Evolutionary conservation across 1,139 yeast genomes (phyloP).

Genomic region (Yamadazyma dushanensis): DNA sequence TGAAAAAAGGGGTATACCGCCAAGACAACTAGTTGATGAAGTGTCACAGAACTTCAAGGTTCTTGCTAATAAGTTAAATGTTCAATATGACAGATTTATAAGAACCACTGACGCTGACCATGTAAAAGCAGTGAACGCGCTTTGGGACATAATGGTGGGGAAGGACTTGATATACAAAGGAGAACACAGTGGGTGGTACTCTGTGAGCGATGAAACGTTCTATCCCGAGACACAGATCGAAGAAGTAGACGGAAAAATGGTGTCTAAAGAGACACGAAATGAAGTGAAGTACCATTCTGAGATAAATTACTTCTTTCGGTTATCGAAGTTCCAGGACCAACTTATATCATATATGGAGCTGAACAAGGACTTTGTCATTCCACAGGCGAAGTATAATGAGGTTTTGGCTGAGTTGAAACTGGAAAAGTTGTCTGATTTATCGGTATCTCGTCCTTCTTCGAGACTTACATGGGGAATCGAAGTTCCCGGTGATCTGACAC

Average conservation of each 20-base stretch:
- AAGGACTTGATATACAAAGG: constrained; percentile 79
- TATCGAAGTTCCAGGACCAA: constrained; percentile 57
- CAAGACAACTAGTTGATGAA: constrained; percentile 71
- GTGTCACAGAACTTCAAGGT: constrained; percentile 63
- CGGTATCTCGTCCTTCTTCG: constrained; percentile 78
- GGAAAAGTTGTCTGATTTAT: constrained; percentile 59
- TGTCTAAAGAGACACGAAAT: constrained; percentile 74
- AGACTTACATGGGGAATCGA: constrained; percentile 87
- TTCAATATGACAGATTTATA: constrained; percentile 74
- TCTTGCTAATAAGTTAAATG: constrained; percentile 56
- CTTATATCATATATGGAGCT: constrained; percentile 50
- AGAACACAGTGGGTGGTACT: constrained; percentile 90
- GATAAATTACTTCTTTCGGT: constrained; percentile 79
- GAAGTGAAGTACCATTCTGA: constrained; percentile 78
- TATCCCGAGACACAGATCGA: constrained; percentile 80
- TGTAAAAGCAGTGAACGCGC: constrained; percentile 54
- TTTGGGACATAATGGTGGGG: constrained; percentile 65
- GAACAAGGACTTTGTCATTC: constrained; percentile 63
- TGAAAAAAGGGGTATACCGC: constrained; percentile 48
- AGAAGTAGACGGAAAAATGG: constrained; percentile 41
- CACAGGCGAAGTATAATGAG: constrained; percentile 55
- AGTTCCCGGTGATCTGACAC: constrained; percentile 79
- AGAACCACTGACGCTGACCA: constrained; percentile 91
- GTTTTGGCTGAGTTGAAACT: constrained; percentile 59
- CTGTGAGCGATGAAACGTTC: constrained; percentile 91